Base-by-base conservation (phyloP, 805 yeast genomes). In the Zygoascus tannicola region DNA sequence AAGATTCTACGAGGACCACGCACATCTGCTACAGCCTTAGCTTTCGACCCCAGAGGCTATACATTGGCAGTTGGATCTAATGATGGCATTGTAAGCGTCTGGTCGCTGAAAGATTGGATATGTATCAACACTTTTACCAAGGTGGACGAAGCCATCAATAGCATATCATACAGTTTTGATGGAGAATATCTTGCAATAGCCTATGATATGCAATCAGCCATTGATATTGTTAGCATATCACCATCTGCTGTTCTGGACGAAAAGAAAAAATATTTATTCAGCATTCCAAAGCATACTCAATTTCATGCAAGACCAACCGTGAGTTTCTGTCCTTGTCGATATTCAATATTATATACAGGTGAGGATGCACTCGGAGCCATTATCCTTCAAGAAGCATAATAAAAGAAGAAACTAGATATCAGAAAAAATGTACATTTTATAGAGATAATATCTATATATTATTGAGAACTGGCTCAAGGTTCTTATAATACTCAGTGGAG, bases 51-150 rank as follows among this genome's bases (percentile, higher is more conserved):
- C 3, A 54, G 66, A 40, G 85, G 81, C 0, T 51, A 60, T 19
- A 71, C 58, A 50, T 45, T 80, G 8, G 69, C 72, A 2, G 70
- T 70, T 1, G 85, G 83, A 0, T 66, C 80, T 16, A 70, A 69
- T 44, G 83, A 77, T 47, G 82, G 82, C 21, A 66, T 72, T 16
- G 68, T 75, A 4, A 67, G 76, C 16, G 33, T 75, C 8, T 77
- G 80, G 80, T 63, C 65, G 33, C 55, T 71, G 5, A 47, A 56
- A 1, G 64, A 66, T 22, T 58, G 75, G 59, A 58, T 67, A 43
- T 63, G 65, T 38, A 45, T 54, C n/a, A 55, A 57, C 30, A 68
- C 71, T 0, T 52, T 72, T 10, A 57, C 71, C 33, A 47, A 48
- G 34, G 37, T 32, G 51, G 62, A 46, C 53, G 71, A 70, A 45